Percentiles rank a stretch among this genome's conserved stretches.
phyloP scores from a whole-genome alignment of 2,329 filamentous ascomycete species.

The Nemania sp. region DNA sequence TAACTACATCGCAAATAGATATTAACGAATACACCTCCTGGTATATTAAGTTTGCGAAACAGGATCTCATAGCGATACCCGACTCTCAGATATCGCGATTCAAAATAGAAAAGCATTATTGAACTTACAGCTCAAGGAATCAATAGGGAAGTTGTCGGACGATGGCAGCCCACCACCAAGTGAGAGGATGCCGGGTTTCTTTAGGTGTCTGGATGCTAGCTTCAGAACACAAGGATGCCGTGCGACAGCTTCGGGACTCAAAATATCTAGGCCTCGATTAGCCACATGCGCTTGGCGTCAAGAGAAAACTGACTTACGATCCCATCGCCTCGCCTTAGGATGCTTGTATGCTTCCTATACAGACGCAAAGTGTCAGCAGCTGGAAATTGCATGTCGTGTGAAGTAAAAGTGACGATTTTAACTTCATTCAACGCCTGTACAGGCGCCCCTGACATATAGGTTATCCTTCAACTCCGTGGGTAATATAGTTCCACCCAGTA shows the following conservation, averaged over 20 bases:
- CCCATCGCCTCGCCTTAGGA: conserved; percentile 80
- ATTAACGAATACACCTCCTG: background rate
- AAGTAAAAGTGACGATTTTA: background rate
- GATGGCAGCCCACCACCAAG: conserved; percentile 91
- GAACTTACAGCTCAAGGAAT: conserved; percentile 62
- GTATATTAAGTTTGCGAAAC: too few relatives aligned
- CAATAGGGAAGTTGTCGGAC: conserved; percentile 89
- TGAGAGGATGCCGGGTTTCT: conserved; percentile 82
- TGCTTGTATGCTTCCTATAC: conserved; percentile 57
- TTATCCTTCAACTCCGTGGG: background rate
- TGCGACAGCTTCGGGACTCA: conserved; percentile 64
- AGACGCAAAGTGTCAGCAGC: conserved; percentile 23
- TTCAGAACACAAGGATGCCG: conserved; percentile 76
- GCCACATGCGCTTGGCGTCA: background rate
- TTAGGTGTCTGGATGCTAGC: conserved; percentile 75
- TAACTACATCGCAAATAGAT: conserved; percentile 11
- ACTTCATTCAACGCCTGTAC: background rate
- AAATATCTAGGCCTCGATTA: conserved; percentile 47
- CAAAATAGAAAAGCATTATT: too few relatives aligned
- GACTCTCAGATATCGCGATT: too few relatives aligned
- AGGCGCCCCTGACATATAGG: background rate
- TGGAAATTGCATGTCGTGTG: background rate
- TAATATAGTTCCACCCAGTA: background rate
- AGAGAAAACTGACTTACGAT: conserved; percentile 62
- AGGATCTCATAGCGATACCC: too few relatives aligned